phyloP scores from a whole-genome alignment of 352 stramenopile genomes.

The Phytopythium montanum region DNA sequence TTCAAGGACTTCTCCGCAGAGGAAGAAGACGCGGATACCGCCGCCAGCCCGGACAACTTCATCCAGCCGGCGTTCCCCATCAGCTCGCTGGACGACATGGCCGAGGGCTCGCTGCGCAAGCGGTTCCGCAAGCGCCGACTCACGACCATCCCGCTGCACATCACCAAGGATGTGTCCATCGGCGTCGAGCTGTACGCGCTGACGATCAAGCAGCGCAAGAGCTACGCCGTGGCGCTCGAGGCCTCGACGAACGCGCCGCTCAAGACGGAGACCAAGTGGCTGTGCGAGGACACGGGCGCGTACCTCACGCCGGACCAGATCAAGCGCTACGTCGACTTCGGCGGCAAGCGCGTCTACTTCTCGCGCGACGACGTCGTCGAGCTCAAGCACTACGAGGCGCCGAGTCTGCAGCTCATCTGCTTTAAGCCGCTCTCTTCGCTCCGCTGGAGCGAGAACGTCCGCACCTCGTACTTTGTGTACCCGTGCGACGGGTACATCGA shows the following conservation, averaged over 20 bases:
- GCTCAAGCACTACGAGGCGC: slow-evolving; percentile 74
- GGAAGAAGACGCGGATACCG: slow-evolving; percentile 13
- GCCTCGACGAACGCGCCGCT: slow-evolving; percentile 69
- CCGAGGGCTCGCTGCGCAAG: slow-evolving; percentile 77
- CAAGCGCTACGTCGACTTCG: slow-evolving; percentile 71
- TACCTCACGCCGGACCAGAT: slow-evolving; percentile 75
- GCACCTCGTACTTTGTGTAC: slow-evolving; percentile 79
- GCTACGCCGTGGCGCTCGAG: slow-evolving; percentile 54
- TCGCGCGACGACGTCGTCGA: slow-evolving; percentile 74
- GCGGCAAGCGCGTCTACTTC: slow-evolving; percentile 78
- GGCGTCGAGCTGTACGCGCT: slow-evolving; percentile 75
- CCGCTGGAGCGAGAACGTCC: slow-evolving; percentile 66
- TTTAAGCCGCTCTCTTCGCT: slow-evolving; percentile 68
- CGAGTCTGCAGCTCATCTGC: slow-evolving; percentile 74
- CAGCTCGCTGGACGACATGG: slow-evolving; percentile 66
- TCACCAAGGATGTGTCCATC: slow-evolving; percentile 74
- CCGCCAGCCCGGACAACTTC: slow-evolving; percentile 21
- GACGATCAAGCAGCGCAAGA: slow-evolving; percentile 58
- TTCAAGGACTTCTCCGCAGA: slow-evolving; percentile 62
- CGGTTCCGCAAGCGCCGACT: slow-evolving; percentile 75
- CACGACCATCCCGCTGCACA: slow-evolving; percentile 55
- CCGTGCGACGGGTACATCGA: slow-evolving; percentile 76
- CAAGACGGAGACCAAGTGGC: slow-evolving; percentile 81
- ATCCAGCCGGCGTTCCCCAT: slow-evolving; percentile 74
- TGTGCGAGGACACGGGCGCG: slow-evolving; percentile 75